Conservation (phyloP, 805 yeast species). For the Wickerhamiella musiphila region DNA sequence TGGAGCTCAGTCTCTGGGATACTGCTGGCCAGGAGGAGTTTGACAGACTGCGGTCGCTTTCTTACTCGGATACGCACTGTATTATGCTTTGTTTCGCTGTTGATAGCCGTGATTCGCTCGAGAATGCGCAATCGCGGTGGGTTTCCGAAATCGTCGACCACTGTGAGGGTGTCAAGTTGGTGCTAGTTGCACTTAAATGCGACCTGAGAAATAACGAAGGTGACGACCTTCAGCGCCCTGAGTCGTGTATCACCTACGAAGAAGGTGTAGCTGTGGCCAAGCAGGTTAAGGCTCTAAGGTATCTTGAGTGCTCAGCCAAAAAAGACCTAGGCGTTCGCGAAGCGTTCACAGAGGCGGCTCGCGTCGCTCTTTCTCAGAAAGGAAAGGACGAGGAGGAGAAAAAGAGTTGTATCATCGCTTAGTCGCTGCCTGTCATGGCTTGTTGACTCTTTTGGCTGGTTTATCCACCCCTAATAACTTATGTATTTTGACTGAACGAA, state of each 20-base stretch:
- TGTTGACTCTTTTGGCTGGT: not conserved
- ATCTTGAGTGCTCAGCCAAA: constrained; percentile 93
- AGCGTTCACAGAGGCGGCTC: constrained; percentile 96
- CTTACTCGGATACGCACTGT: constrained; percentile 91
- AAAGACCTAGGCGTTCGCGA: constrained; percentile 96
- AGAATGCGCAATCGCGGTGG: constrained; percentile 92
- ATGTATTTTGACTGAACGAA: too few species aligned
- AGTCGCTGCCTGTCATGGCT: not conserved
- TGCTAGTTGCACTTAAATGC: constrained; percentile 85
- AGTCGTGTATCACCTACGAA: constrained; percentile 55
- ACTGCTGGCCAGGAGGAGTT: constrained; percentile 99
- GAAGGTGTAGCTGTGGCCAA: constrained; percentile 91
- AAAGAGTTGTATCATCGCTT: constrained; percentile 12
- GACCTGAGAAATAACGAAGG: constrained; percentile 61
- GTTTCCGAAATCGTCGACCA: constrained; percentile 93
- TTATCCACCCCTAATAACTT: too few species aligned
- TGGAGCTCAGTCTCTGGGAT: constrained; percentile 90
- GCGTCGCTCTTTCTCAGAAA: constrained; percentile 83
- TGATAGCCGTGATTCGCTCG: constrained; percentile 85
- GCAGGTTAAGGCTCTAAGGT: constrained; percentile 81
- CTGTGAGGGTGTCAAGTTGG: constrained; percentile 89
- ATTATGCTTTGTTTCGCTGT: constrained; percentile 92
- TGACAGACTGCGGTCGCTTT: constrained; percentile 78
- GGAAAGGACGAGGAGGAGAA: constrained; percentile 33
- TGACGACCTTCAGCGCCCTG: constrained; percentile 20